phyloP scores from a whole-genome alignment of 768 basidiomycete genomes.

The Nevesoporus exiguus region DNA sequence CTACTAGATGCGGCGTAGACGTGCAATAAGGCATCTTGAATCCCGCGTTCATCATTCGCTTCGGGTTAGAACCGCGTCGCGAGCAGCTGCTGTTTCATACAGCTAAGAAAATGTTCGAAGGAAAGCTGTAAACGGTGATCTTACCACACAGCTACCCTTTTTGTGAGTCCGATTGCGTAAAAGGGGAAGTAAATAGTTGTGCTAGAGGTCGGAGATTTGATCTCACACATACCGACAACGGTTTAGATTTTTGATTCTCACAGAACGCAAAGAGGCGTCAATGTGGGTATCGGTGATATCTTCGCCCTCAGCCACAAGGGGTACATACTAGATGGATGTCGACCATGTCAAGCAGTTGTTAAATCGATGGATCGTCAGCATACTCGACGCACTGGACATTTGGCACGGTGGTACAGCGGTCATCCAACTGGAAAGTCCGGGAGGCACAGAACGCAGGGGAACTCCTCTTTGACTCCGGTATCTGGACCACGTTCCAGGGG shows the following conservation, averaged over 20 bases:
- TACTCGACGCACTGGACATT: constrained; percentile 67
- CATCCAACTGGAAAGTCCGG: constrained; percentile 51
- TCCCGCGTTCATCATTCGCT: constrained; percentile 43
- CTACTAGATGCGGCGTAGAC: constrained; percentile 37
- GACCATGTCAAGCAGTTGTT: constrained; percentile 53
- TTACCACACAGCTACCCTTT: constrained; percentile 22
- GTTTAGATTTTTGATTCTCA: background rate
- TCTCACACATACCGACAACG: background rate
- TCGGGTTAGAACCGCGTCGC: constrained; percentile 29
- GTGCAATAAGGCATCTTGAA: constrained; percentile 41
- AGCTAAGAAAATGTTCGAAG: constrained; percentile 27
- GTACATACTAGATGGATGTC: constrained; percentile 6
- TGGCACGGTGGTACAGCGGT: constrained; percentile 65
- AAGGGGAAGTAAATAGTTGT: constrained; percentile 39
- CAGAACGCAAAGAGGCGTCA: too few relatives aligned
- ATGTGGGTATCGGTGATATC: too few relatives aligned
- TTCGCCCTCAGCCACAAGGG: constrained; percentile 64
- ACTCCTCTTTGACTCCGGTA: constrained; percentile 65
- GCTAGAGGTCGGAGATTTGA: constrained; percentile 3
- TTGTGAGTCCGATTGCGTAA: constrained; percentile 44
- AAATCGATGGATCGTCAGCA: constrained; percentile 78
- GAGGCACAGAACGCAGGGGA: constrained; percentile 56
- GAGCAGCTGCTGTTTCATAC: constrained; percentile 35
- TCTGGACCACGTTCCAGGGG: constrained; percentile 52
- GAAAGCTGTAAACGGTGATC: constrained; percentile 30